phyloP scores from a whole-genome alignment of 176 grass and related monocot species.

The Ensete glaucum region DNA sequence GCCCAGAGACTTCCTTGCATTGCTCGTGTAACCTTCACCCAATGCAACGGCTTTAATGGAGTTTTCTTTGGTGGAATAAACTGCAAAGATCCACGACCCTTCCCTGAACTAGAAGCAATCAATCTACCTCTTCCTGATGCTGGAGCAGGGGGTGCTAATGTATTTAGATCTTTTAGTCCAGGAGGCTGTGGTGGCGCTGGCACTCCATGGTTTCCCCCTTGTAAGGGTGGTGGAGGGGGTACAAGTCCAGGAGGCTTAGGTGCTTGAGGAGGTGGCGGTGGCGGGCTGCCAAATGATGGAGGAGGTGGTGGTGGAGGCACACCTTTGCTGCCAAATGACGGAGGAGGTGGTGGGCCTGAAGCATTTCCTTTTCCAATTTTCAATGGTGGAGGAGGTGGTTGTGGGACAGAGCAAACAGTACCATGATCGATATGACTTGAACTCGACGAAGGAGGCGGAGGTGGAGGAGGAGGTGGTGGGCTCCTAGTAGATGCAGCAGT shows the following conservation, averaged over 20 bases:
- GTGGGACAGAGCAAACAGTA: not conserved
- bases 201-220: constrained; percentile 12
- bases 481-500: not conserved
- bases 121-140: constrained; percentile 49
- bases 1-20: constrained; percentile 97
- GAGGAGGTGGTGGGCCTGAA: constrained; percentile 49
- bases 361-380: constrained; percentile 15
- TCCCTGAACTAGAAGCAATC: constrained; percentile 30
- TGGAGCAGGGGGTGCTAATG: constrained; percentile 45
- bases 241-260: constrained; percentile 37
- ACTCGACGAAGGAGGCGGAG: not conserved
- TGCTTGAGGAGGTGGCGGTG: constrained; percentile 30
- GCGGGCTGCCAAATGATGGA: constrained; percentile 29
- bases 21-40: constrained; percentile 94
- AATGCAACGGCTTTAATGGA: constrained; percentile 91
- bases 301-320: constrained; percentile 39
- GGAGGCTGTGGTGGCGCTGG: constrained; percentile 26
- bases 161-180: constrained; percentile 52
- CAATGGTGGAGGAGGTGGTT: too few relatives aligned
- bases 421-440: not conserved
- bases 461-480: constrained; percentile 13
- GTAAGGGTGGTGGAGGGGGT: constrained; percentile 29
- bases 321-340: constrained; percentile 32
- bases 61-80: constrained; percentile 66
- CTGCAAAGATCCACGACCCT: constrained; percentile 52